Evolutionary conservation across 495 filamentous ascomycete genomes (phyloP), one percentile per base, ranked within the genome.

Genomic region (Rusavskia elegans): DNA sequence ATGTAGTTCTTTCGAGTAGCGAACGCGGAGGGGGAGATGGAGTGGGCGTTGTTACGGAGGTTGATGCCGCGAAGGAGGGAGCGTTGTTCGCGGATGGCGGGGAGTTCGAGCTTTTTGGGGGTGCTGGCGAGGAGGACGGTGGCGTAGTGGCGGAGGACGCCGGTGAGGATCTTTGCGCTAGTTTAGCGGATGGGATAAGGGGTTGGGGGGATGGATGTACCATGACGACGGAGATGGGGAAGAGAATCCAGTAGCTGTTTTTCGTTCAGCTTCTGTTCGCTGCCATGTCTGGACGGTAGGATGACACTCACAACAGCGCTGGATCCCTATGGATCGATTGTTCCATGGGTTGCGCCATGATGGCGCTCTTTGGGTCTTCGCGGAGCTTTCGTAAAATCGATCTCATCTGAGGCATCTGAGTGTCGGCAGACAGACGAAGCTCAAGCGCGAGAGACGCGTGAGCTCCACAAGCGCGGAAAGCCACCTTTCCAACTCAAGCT

Each of bases 321-420:
- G 92, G 93, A 89, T 98, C 92, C 77, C 92, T 71, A 72, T 92
- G 85, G 81, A 98, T 96, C 70, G 88, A 89, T 73, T 98, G 92
- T 57, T 84, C 79, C 55, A 84, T 75, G 73, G 89, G 84, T 55
- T 69, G 64, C 41, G 86, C 84, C 93, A 98, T 98, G 13, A 40
- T 75, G 61, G 39, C 45, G 50, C 44, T 46, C 21, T 23, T 29
- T 1, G 7, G 21, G 5, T 16, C 44, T 3, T 17, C 7, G 51
- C 21, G 41, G 45, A 7, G 49, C 38, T 48, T 49, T 35, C 13
- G 32, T 8, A 14, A 29, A 45, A 25, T 29, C 11, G 40, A 27
- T 19, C 44, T 20, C 36, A 32, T 39, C 50, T 1, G 25, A 27
- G 25, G 7, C 32, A 30, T 30, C 52, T 30, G 16, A 23, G 45